Percentiles rank a stretch among this genome's conserved stretches.
These are phyloP conservation scores for Sanguinoderma infundibulare DNA, from an alignment of 1,284 basidiomycete species.

Conservation along the genomic window DNA sequence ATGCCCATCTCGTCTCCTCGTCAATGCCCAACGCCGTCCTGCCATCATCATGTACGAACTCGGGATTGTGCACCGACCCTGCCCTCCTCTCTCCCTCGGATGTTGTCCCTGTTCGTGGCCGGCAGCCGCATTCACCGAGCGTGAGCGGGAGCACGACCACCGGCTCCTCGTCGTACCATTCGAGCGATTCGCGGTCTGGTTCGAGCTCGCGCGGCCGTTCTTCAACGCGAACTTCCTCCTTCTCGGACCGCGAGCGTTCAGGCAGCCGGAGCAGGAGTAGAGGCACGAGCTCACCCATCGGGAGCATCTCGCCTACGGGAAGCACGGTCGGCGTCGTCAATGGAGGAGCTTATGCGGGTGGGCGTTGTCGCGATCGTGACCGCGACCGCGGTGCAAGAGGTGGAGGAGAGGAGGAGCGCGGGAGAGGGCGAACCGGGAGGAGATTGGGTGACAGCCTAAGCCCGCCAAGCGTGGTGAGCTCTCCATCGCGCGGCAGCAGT, in stretches of 20 bases:
- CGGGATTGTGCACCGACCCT: constrained; percentile 21
- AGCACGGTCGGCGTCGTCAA: constrained; percentile 40
- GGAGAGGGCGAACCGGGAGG: constrained; percentile 50
- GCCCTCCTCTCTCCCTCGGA: constrained; percentile 34
- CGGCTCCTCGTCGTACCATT: constrained; percentile 32
- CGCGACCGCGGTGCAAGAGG: constrained; percentile 23
- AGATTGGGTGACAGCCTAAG: constrained; percentile 53
- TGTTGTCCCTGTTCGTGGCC: constrained; percentile 28
- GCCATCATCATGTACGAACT: constrained; percentile 13
- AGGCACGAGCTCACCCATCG: constrained; percentile 52
- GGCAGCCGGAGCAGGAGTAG: constrained; percentile 34
- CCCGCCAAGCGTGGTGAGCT: constrained; percentile 41
- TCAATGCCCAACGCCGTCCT: constrained; percentile 21
- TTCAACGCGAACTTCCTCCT: constrained; percentile 53
- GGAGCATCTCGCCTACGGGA: constrained; percentile 64
- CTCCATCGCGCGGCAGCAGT: constrained; percentile 25
- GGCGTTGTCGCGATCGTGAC: constrained; percentile 34
- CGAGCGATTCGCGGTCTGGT: constrained; percentile 35
- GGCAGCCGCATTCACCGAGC: constrained; percentile 30
- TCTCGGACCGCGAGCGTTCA: constrained; percentile 50
- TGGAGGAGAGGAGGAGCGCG: constrained; percentile 34
- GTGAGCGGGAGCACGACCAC: constrained; percentile 39
- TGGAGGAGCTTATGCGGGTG: constrained; percentile 38
- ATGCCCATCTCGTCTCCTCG: constrained; percentile 17
- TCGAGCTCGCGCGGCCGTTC: constrained; percentile 53